Base-by-base conservation (phyloP, 371 early-diverging fungal species). In the Batkoa obscura region DNA sequence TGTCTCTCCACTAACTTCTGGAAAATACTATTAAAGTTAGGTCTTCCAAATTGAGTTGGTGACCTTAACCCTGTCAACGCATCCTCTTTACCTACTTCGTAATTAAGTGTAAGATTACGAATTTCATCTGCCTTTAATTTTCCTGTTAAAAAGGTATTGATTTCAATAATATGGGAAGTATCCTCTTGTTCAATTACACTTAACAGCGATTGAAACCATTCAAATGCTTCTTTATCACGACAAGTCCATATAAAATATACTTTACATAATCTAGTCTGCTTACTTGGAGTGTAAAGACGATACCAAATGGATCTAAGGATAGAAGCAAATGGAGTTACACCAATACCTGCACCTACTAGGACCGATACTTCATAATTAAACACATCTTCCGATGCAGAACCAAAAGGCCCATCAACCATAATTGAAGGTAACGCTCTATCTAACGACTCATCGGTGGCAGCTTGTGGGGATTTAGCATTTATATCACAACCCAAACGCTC, bases 341-440 rank as follows among this genome's bases (percentile, higher is more conserved):
- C 85, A 41, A 84, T 84, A n/a, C 84, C 86, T 0, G 86, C 84
- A 8, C 83, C 84, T 51, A 86, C 80, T 31, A 85, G 69, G 48
- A 88, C 71, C 1, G 79, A 70, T 1, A 74, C 80, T 60, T 86
- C 83, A 62, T 80, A 85, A 51, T 84, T 77, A 58, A 83, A 84
- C 39, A 81, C 85, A 59, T 88, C 86, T 59, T 88, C 88, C n/a
- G 78, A 74, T 1, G 88, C 84, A 31, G 81, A 72, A 0, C 90
- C 90, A 62, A 81, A 89, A 6, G 87, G 86, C 5, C 90, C 90
- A 61, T 89, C 90, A 34, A 89, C 60, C 72, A 79, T 69, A 48
- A 87, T 71, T 3, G 68, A 65, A 2, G 88, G 79, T 5, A 74
- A 39, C 0, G 60, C 58, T 9, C 58, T 23, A 50, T 48, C 33